These are phyloP conservation scores for Sugiyamaella grinbergsii DNA, from an alignment of 1,139 yeast species.

Conservation along the genomic window DNA sequence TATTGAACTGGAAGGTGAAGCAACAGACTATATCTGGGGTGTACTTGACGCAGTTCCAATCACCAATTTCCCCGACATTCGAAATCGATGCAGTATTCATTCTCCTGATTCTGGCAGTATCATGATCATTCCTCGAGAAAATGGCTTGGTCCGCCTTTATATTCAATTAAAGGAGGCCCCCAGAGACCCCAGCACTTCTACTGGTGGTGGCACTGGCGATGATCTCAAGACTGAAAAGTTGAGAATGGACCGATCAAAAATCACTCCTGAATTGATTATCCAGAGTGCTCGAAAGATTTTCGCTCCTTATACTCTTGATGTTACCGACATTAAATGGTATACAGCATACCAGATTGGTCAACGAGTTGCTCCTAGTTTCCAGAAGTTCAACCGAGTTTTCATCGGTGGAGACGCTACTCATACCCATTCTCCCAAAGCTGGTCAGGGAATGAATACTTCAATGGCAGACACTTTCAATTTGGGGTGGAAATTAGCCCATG, in stretches of 20 bases:
- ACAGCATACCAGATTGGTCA: constrained; percentile 47
- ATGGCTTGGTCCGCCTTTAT: constrained; percentile 43
- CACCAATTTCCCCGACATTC: constrained; percentile 46
- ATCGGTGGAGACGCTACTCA: constrained; percentile 49
- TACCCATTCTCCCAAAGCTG: constrained; percentile 48
- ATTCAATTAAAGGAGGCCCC: constrained; percentile 42
- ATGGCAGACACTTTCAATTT: constrained; percentile 45
- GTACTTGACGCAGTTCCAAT: constrained; percentile 45
- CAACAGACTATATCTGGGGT: constrained; percentile 47
- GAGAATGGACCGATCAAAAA: constrained; percentile 41
- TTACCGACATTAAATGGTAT: constrained; percentile 44
- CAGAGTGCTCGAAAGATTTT: constrained; percentile 42
- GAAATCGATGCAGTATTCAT: constrained; percentile 44
- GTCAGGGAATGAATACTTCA: constrained; percentile 48
- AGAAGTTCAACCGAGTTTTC: constrained; percentile 36
- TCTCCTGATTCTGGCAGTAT: constrained; percentile 43
- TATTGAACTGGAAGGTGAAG: constrained; percentile 43
- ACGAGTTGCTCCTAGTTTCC: constrained; percentile 42
- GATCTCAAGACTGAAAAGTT: constrained; percentile 32
- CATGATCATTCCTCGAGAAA: constrained; percentile 46
- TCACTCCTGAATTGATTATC: constrained; percentile 40
- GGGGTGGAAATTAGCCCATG: constrained; percentile 45
- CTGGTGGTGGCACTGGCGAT: constrained; percentile 36
- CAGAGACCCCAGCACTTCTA: constrained; percentile 27
- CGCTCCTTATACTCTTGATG: constrained; percentile 41